These are phyloP conservation scores for Colletotrichum tofieldiae DNA, from an alignment of 2,329 filamentous ascomycete genomes.

Conservation along the genomic window DNA sequence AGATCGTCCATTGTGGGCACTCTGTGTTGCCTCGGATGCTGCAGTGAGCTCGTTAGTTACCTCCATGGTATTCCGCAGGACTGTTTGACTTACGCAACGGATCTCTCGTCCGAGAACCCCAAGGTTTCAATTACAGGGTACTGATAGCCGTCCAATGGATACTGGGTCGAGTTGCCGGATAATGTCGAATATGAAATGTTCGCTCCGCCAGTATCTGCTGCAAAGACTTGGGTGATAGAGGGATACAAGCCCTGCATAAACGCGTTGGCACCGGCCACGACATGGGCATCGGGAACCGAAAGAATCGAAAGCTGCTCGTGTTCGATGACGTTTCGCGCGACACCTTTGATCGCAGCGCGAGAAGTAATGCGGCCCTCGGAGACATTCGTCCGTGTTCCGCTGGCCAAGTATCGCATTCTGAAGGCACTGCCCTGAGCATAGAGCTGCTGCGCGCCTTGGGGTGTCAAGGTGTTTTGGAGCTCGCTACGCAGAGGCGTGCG, in stretches of 20 bases:
- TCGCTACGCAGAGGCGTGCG: conserved; percentile 59
- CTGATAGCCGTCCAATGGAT: conserved; percentile 85
- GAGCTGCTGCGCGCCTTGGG: conserved; percentile 69
- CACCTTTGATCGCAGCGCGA: conserved; percentile 58
- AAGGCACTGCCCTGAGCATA: conserved; percentile 64
- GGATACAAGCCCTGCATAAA: conserved; percentile 92
- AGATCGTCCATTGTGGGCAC: conserved; percentile 57
- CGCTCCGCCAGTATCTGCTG: conserved; percentile 54
- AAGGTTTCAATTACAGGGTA: conserved; percentile 78
- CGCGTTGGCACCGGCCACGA: conserved; percentile 79
- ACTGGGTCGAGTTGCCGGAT: conserved; percentile 73
- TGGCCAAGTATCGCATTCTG: conserved; percentile 64
- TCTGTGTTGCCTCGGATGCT: conserved; percentile 58
- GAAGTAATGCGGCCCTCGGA: conserved; percentile 48
- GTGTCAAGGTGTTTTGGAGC: conserved; percentile 60
- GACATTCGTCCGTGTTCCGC: conserved; percentile 46
- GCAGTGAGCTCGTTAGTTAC: neutral
- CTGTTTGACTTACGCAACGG: conserved; percentile 59
- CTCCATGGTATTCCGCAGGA: no score
- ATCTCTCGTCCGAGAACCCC: conserved; percentile 60
- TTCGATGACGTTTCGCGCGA: conserved; percentile 63
- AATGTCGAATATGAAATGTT: conserved; percentile 40
- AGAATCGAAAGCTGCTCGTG: conserved; percentile 62
- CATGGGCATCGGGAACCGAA: conserved; percentile 59
- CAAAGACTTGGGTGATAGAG: conserved; percentile 65